Evolutionary conservation across 768 basidiomycete genomes (phyloP).

Genomic region (Crucibulum laeve): DNA sequence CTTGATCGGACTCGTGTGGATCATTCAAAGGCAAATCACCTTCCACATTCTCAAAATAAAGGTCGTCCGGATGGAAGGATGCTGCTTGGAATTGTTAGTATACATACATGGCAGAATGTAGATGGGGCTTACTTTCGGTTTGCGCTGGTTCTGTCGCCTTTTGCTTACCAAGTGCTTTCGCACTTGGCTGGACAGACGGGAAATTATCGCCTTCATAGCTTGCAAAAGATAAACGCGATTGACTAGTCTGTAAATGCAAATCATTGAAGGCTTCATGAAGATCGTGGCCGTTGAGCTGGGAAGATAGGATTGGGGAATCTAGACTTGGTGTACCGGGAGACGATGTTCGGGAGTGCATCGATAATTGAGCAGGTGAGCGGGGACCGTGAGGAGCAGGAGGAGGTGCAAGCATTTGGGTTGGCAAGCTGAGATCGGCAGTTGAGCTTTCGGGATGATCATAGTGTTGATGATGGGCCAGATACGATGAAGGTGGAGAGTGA

Average conservation of each 20-base stretch:
- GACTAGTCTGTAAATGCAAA: conserved; percentile 10
- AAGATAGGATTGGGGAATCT: conserved; percentile 7
- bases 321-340: conserved; percentile 50
- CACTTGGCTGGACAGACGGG: conserved; percentile 62
- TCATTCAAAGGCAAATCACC: conserved; percentile 28
- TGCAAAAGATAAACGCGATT: conserved; percentile 4
- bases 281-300: conserved; percentile 12
- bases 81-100: conserved; percentile 26
- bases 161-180: conserved; percentile 86
- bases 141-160: conserved; percentile 46
- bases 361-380: conserved; percentile 48
- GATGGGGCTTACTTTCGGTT: conserved; percentile 36
- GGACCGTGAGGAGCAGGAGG: conserved; percentile 74
- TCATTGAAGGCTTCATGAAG: conserved; percentile 12
- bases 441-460: conserved; percentile 16
- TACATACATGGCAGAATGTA: neutral
- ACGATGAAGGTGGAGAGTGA: conserved; percentile 30
- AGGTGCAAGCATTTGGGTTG: conserved; percentile 42
- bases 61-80: conserved; percentile 51
- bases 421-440: conserved; percentile 12
- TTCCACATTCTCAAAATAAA: conserved; percentile 41
- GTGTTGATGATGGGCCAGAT: conserved; percentile 18
- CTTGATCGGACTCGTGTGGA: conserved; percentile 47
- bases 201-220: conserved; percentile 26
- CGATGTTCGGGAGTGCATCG: conserved; percentile 58